Base-by-base conservation (phyloP, 2,329 filamentous ascomycete species). In the Alternaria sp. region DNA sequence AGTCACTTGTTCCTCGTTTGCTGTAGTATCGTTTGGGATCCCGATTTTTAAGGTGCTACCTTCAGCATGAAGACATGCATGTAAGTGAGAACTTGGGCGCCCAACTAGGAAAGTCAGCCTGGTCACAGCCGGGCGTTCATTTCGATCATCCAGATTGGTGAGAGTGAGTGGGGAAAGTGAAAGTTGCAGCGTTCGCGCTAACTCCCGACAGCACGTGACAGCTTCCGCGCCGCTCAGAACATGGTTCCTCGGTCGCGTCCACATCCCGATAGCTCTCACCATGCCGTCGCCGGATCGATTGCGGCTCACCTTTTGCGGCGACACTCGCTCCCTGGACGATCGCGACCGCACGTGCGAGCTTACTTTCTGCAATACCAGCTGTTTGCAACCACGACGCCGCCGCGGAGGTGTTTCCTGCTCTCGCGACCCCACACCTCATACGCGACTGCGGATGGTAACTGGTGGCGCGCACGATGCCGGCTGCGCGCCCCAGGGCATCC, bases 401-500 rank as follows among this genome's bases (percentile, higher is more conserved):
- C 54, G 54, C 58, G 22, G 36, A 57, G 14, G 53, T 51, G 53
- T 36, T 36, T 36, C 26, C 7, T 20, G 20, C 5, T 7, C n/a
- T 7, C 26, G 26, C 12, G 18, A 41, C 41, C 54, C 46, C 38
- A 43, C 24, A 47, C 18, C 49, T 7, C 36, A 36, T 38, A 46
- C 47, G 49, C 53, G 47, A 52, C 43, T 43, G 24, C 67, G 34
- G 5, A 72, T 70, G 65, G 46, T 55, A 61, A 54, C 30, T 3
- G 11, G 32, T 41, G 22, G 7, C 24, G n/a, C 7, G 43, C 34
- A 64, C 72, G 28, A 97, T 97, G 93, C 91, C 92, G 55, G 85
- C 90, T 14, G 83, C 90, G 59, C 89, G 94, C 70, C 92, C 92
- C 1, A 90, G 93, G 74, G 93, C 93, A 16, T 92, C 93, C 52